Percentiles rank a stretch among this genome's conserved stretches.
These are phyloP conservation scores for Chlorokybus atmophyticus DNA, from an alignment of 139 green algal genomes.

Conservation along the genomic window DNA sequence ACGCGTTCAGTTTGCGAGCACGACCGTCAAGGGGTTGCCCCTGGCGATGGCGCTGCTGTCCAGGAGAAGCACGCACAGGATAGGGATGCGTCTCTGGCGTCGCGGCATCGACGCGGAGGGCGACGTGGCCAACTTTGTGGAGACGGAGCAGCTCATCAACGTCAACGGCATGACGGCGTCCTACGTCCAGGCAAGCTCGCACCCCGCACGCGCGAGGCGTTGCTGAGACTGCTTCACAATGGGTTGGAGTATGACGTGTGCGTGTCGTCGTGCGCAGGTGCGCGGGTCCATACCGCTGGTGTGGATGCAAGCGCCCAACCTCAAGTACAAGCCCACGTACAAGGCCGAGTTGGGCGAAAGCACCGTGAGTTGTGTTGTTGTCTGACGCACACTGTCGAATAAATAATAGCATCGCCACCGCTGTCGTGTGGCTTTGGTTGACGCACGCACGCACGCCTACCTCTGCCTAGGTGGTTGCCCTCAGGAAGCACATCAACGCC, in stretches of 20 bases:
- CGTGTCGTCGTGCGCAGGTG: slow-evolving; percentile 47
- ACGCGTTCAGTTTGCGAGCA: too few species aligned
- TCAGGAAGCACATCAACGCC: slow-evolving; percentile 2
- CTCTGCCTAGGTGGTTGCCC: slow-evolving; percentile 6
- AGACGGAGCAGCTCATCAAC: slow-evolving; percentile 62
- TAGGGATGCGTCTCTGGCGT: slow-evolving; percentile 29
- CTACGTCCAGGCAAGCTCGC: slow-evolving; percentile 1
- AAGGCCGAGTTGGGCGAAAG: background rate
- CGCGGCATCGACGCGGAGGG: slow-evolving; percentile 64
- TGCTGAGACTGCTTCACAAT: too few species aligned
- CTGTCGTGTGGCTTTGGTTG: background rate
- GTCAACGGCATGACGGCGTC: slow-evolving; percentile 9
- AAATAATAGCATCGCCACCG: slow-evolving; percentile 2
- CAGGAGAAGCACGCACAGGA: too few species aligned
- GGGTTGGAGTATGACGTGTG: too few species aligned
- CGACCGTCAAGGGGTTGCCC: too few species aligned
- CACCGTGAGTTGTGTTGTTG: slow-evolving; percentile 1
- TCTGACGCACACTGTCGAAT: background rate
- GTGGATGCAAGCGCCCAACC: slow-evolving; percentile 21
- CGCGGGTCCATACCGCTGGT: slow-evolving; percentile 37
- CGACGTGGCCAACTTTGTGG: slow-evolving; percentile 86
- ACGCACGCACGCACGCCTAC: too few species aligned
- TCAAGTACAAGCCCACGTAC: slow-evolving; percentile 25
- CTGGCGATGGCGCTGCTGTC: too few species aligned
- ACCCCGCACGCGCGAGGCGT: too few species aligned